Evolutionary conservation across 148 eudicot species (phyloP), one percentile per base, ranked within the genome.

Genomic region (Beta vulgaris): DNA sequence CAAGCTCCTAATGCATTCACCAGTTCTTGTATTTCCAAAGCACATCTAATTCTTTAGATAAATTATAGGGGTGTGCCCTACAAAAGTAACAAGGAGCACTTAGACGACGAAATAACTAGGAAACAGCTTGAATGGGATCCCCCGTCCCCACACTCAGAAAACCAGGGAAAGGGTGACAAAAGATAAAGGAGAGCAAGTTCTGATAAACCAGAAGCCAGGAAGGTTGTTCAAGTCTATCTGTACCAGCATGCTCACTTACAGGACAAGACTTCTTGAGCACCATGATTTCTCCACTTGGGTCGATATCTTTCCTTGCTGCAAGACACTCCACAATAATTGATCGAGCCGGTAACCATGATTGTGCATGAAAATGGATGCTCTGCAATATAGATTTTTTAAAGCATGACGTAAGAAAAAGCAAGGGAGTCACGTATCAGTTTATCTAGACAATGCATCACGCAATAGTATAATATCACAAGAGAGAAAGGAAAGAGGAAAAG

Each of bases 331-430:
- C 53, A 39, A 89, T 84, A 60, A 87, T 82, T 19, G 88, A 87
- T 73, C 88, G 79, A 66, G 92, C 92, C 28, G 92, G 90, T 77
- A 89, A 68, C 92, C 92, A 89, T 69, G 90, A 87, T 77, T 79
- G 80, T 44, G 82, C 83, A 80, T 89, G 86, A 69, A 82, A 89
- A 44, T 70, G 78, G 29, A 89, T 54, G 81, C 71, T 77, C 92
- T 86, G 86, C 44, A 31, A 73, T 61, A 76, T 32, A 62, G 44
- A 54, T 19, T 9, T n/a, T 28, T 35, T 7, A 28, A 21, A 68
- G 53, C 39, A 55, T 25, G 66, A 43, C 55, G 15, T 58, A 21
- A 69, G 34, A 25, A 23, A 16, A 49, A 36, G n/a, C 49, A 36
- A 46, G 29, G 21, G 35, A 57, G 19, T 35, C 54, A 19, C 43